A percentile compares a stretch with the other conserved stretches of the same genome.
Conservation (phyloP, 768 basidiomycete genomes). For the Stropharia rugosoannulata region DNA sequence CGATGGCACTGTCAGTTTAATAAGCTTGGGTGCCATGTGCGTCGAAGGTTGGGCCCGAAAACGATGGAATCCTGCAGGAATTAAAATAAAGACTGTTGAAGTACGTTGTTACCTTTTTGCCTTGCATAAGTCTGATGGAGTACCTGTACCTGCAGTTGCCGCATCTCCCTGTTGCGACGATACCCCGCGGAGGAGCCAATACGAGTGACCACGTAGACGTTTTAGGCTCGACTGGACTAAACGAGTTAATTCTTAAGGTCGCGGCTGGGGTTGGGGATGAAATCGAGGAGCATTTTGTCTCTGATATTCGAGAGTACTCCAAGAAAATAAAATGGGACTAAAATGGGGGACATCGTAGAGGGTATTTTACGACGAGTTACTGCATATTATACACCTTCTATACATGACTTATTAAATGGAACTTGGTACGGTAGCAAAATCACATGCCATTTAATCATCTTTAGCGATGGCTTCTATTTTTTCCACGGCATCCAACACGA, state of each 20-base stretch:
- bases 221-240: conserved; percentile 74
- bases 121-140: background rate
- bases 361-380: background rate
- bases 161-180: conserved; percentile 70
- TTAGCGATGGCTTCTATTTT: background rate
- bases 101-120: conserved; percentile 34
- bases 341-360: background rate
- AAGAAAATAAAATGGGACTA: conserved; percentile 77
- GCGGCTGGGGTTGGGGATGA: conserved; percentile 81
- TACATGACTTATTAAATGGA: background rate
- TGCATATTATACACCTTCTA: background rate
- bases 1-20: conserved; percentile 87
- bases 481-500: background rate
- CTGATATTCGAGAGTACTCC: conserved; percentile 76
- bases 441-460: background rate
- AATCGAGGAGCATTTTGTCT: conserved; percentile 68
- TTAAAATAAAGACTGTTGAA: conserved; percentile 85
- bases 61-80: conserved; percentile 91
- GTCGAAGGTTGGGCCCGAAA: conserved; percentile 90
- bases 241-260: conserved; percentile 89
- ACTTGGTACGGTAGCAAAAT: background rate
- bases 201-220: conserved; percentile 92
- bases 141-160: conserved; percentile 53
- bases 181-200: conserved; percentile 87
- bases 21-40: conserved; percentile 95